Conservation (phyloP, 495 filamentous ascomycete species). For the Halenospora varia region DNA sequence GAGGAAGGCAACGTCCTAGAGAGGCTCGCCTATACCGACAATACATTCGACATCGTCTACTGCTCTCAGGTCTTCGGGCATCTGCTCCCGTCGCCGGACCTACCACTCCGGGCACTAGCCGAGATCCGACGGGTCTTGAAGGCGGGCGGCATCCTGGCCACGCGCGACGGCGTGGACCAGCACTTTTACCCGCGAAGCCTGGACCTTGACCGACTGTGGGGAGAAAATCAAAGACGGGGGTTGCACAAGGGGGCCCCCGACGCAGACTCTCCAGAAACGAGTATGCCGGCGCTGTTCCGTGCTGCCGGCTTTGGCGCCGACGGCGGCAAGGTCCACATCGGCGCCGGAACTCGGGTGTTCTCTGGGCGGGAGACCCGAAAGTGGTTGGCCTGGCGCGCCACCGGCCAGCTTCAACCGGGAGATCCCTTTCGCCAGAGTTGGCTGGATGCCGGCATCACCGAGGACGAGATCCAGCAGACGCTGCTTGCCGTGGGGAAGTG, state of each 20-base stretch:
- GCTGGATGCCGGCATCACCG: slow-evolving; percentile 32
- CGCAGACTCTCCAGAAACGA: slow-evolving; percentile 22
- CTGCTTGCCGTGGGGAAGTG: slow-evolving; percentile 26
- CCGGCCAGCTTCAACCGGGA: slow-evolving; percentile 29
- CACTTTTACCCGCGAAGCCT: slow-evolving; percentile 27
- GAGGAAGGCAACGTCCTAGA: slow-evolving; percentile 6
- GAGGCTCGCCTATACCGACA: slow-evolving; percentile 9
- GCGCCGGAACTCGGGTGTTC: slow-evolving; percentile 28
- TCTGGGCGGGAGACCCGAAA: slow-evolving; percentile 27
- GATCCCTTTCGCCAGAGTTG: slow-evolving; percentile 35
- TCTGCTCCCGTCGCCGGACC: slow-evolving; percentile 31
- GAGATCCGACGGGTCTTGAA: slow-evolving; percentile 49
- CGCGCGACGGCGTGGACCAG: slow-evolving; percentile 31
- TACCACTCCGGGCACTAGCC: slow-evolving; percentile 37
- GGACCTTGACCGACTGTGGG: slow-evolving; percentile 33
- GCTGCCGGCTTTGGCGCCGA: slow-evolving; percentile 32
- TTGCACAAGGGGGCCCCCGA: slow-evolving; percentile 21
- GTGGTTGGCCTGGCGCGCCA: slow-evolving; percentile 27
- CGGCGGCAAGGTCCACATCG: slow-evolving; percentile 27
- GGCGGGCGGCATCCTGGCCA: slow-evolving; percentile 49
- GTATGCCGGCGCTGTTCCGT: slow-evolving; percentile 30
- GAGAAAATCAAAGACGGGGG: slow-evolving; percentile 21
- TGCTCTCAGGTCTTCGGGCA: slow-evolving; percentile 53
- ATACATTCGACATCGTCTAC: slow-evolving; percentile 53
- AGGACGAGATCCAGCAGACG: slow-evolving; percentile 34